Conservation (phyloP, 768 basidiomycete species). For the Rhodotorula graminis region DNA sequence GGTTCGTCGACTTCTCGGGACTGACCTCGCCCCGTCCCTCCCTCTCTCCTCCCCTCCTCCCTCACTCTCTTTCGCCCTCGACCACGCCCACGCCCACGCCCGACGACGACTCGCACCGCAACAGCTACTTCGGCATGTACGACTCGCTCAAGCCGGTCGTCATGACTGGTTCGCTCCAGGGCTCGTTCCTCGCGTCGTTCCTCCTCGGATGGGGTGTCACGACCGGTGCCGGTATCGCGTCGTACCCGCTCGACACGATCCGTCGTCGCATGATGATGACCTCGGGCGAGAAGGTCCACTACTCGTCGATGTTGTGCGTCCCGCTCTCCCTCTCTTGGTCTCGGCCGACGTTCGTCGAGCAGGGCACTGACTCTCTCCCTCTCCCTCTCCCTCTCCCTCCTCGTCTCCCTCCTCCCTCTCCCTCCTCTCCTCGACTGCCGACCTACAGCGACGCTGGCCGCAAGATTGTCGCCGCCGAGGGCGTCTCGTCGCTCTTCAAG, state of each 20-base stretch:
- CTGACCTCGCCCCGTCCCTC: no score
- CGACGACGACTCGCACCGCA: no score
- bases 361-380: not conserved
- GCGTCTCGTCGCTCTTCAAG: slow-evolving; percentile 5
- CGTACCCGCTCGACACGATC: slow-evolving; percentile 55
- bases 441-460: not conserved
- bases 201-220: slow-evolving; percentile 66
- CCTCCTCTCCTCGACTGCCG: no score
- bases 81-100: no score
- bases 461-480: slow-evolving; percentile 4
- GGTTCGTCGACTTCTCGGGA: not conserved
- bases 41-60: no score
- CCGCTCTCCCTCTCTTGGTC: not conserved
- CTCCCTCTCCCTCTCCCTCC: not conserved
- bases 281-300: slow-evolving; percentile 85
- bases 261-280: slow-evolving; percentile 99
- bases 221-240: slow-evolving; percentile 98
- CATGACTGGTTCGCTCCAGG: slow-evolving; percentile 89
- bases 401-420: not conserved
- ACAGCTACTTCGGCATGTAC: slow-evolving; percentile 40
- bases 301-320: slow-evolving; percentile 83
- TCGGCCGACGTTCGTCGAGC: no score
- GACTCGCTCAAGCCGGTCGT: slow-evolving; percentile 71
- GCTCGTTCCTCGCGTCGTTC: slow-evolving; percentile 89
- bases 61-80: no score